Conservation (phyloP, 768 basidiomycete species). For the Boletellus ananas region DNA sequence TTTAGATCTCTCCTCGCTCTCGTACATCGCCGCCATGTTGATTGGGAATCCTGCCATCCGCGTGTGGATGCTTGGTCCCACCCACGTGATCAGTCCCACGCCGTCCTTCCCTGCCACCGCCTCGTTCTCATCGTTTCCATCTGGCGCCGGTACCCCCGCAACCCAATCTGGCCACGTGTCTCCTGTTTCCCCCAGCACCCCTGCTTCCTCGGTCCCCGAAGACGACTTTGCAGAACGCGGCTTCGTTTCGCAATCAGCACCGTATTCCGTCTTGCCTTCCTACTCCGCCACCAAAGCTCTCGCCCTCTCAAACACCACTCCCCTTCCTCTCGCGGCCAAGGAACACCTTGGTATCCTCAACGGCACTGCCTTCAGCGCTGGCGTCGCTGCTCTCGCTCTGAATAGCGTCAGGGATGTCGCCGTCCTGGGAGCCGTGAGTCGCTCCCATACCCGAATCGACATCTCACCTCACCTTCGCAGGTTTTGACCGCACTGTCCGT, state of each 20-base stretch:
- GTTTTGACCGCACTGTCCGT: slow-evolving; percentile 80
- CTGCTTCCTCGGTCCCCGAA: slow-evolving; percentile 25
- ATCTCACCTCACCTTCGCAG: slow-evolving; percentile 31
- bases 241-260: neutral
- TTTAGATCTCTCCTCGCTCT: slow-evolving; percentile 71
- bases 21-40: slow-evolving; percentile 78
- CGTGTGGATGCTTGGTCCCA: slow-evolving; percentile 50
- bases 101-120: slow-evolving; percentile 7
- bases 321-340: slow-evolving; percentile 67
- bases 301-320: slow-evolving; percentile 53
- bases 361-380: slow-evolving; percentile 82
- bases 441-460: neutral
- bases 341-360: slow-evolving; percentile 81
- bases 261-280: neutral
- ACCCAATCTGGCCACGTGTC: slow-evolving; percentile 36
- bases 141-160: slow-evolving; percentile 18
- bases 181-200: slow-evolving; percentile 43
- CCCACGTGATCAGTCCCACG: slow-evolving; percentile 14
- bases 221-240: too few relatives aligned
- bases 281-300: slow-evolving; percentile 47
- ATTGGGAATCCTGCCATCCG: slow-evolving; percentile 78
- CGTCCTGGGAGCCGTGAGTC: slow-evolving; percentile 44
- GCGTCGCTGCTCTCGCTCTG: slow-evolving; percentile 70
- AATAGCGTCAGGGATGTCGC: slow-evolving; percentile 68
- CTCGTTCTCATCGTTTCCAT: slow-evolving; percentile 11